Evolutionary conservation across 2,329 filamentous ascomycete genomes (phyloP).

Genomic region (Colletotrichum higginsianum): DNA sequence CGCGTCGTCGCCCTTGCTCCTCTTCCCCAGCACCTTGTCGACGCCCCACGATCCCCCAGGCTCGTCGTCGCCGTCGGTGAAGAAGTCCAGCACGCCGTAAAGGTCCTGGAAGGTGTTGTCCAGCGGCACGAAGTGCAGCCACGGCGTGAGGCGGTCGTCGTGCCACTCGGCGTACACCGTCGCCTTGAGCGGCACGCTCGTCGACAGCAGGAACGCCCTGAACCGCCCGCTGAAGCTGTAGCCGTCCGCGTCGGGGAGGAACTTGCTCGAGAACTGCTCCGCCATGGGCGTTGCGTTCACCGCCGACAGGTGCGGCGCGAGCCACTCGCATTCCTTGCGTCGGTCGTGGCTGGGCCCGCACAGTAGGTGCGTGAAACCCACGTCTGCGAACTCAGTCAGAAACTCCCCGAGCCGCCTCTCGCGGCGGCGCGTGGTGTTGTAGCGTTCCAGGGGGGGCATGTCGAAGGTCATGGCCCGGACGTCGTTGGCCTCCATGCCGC

Average conservation of each 20-base stretch:
- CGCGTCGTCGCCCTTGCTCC: conserved; percentile 62
- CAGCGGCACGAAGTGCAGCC: conserved; percentile 81
- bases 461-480: conserved; percentile 63
- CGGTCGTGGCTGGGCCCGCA: conserved; percentile 50
- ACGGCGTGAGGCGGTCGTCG: conserved; percentile 76
- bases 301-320: conserved; percentile 54
- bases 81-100: conserved; percentile 76
- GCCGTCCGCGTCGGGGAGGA: conserved; percentile 80
- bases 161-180: conserved; percentile 85
- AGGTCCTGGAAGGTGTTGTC: conserved; percentile 78
- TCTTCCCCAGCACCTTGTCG: conserved; percentile 33
- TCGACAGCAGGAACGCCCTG: conserved; percentile 74
- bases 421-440: conserved; percentile 57
- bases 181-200: conserved; percentile 77
- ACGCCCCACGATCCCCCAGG: conserved; percentile 26
- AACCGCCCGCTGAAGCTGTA: conserved; percentile 73
- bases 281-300: conserved; percentile 58
- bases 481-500: conserved; percentile 59
- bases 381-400: conserved; percentile 57
- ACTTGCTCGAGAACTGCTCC: conserved; percentile 72
- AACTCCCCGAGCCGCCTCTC: conserved; percentile 57
- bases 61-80: conserved; percentile 63
- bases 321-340: conserved; percentile 55
- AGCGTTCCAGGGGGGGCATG: conserved; percentile 59
- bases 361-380: conserved; percentile 59